Evolutionary conservation across 352 stramenopile genomes (phyloP).

Genomic region (Pythium phragmitis): DNA sequence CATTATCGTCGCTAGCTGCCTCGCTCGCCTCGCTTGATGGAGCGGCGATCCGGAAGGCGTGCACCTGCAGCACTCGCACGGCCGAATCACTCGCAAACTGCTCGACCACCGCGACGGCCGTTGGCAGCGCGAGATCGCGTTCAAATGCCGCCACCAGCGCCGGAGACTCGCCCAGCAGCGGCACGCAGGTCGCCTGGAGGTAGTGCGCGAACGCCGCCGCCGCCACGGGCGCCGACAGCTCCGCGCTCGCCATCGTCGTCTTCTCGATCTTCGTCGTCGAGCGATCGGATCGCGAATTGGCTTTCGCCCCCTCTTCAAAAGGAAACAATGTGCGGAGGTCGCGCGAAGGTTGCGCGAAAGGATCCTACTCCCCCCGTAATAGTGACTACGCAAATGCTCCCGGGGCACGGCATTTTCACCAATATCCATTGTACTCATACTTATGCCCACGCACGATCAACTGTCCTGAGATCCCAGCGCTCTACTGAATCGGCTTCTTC

Average conservation of each 20-base stretch:
- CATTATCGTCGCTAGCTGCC: background rate
- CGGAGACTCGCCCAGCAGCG: slow-evolving; percentile 58
- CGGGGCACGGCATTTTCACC: background rate
- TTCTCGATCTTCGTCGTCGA: slow-evolving; percentile 10
- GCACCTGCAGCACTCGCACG: slow-evolving; percentile 72
- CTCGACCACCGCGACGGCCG: slow-evolving; percentile 46
- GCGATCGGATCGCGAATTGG: slow-evolving; percentile 20
- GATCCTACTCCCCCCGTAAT: background rate
- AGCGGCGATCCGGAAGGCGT: slow-evolving; percentile 46
- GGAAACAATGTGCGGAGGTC: slow-evolving; percentile 27
- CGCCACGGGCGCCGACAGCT: slow-evolving; percentile 39
- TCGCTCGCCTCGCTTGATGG: slow-evolving; percentile 19
- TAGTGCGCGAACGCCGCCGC: slow-evolving; percentile 53
- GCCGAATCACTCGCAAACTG: slow-evolving; percentile 69
- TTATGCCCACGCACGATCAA: slow-evolving; percentile 17
- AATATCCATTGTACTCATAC: slow-evolving; percentile 21
- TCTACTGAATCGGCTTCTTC: slow-evolving; percentile 80
- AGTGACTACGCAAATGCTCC: slow-evolving; percentile 14
- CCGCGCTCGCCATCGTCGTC: slow-evolving; percentile 35
- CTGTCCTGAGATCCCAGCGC: background rate
- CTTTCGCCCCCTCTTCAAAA: background rate
- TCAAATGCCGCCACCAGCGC: slow-evolving; percentile 47
- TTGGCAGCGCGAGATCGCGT: slow-evolving; percentile 36
- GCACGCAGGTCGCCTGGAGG: slow-evolving; percentile 61
- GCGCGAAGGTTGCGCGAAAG: slow-evolving; percentile 28